phyloP scores from a whole-genome alignment of 108 stramenopile species.

The Cyclotella choctawhatcheeana region DNA sequence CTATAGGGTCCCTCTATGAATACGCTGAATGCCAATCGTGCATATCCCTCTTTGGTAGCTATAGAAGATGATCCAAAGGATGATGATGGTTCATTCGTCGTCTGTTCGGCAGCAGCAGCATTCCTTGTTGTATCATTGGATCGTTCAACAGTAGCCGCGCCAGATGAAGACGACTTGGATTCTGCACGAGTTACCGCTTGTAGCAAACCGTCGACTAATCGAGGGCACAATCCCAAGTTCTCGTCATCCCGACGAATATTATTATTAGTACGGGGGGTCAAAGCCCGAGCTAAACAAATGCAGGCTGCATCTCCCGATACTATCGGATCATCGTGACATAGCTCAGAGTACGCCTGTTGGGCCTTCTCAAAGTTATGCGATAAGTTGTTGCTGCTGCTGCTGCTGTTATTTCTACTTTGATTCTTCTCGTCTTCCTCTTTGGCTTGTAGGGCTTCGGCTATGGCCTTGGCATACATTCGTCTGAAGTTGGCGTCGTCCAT shows the following conservation, averaged over 20 bases:
- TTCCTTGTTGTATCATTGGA: too few species aligned
- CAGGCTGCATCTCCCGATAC: conserved; percentile 42
- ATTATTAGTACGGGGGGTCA: conserved; percentile 21
- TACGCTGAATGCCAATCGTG: conserved; percentile 45
- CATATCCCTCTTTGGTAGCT: conserved; percentile 48
- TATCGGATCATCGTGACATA: conserved; percentile 53
- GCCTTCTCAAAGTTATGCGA: conserved; percentile 20
- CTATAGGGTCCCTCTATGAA: conserved; percentile 50
- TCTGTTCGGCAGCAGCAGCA: too few species aligned
- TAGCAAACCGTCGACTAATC: conserved; percentile 47
- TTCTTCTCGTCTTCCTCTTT: conserved; percentile 55
- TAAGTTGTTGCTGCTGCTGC: conserved; percentile 8
- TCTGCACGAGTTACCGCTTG: conserved; percentile 47
- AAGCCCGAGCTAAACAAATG: conserved; percentile 32
- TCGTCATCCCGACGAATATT: background rate
- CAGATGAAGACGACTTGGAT: conserved; percentile 12
- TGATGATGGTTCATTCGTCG: conserved; percentile 17
- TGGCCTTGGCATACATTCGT: conserved; percentile 43
- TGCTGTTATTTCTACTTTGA: conserved; percentile 6
- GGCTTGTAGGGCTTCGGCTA: conserved; percentile 50
- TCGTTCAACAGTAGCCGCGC: background rate
- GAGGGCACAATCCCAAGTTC: conserved; percentile 39
- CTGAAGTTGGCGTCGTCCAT: too few species aligned
- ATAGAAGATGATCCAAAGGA: conserved; percentile 31
- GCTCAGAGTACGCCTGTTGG: conserved; percentile 28